These are phyloP conservation scores for Colletotrichum sublineola DNA, from an alignment of 2,329 filamentous ascomycete genomes.

Conservation along the genomic window DNA sequence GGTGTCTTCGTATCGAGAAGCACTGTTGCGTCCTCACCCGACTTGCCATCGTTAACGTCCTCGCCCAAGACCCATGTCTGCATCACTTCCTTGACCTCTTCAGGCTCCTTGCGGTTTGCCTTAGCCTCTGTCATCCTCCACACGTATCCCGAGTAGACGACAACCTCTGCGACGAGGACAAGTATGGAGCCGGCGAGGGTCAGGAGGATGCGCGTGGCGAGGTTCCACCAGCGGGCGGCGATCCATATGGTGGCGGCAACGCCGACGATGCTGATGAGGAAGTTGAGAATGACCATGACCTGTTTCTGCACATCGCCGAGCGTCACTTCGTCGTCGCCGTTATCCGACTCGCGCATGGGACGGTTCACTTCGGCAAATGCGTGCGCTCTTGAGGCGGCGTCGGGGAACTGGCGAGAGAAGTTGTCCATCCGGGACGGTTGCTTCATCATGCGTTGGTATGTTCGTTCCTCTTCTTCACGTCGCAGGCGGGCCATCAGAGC, in stretches of 20 bases:
- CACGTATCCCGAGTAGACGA: conserved; percentile 81
- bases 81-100: conserved; percentile 77
- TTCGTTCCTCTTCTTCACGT: conserved; percentile 82
- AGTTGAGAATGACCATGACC: conserved; percentile 87
- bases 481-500: conserved; percentile 89
- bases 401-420: conserved; percentile 71
- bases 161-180: conserved; percentile 82
- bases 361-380: conserved; percentile 69
- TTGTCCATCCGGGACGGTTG: conserved; percentile 68
- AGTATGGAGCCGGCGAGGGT: conserved; percentile 78
- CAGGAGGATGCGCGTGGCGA: conserved; percentile 76
- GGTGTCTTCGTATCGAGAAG: conserved; percentile 27
- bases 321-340: conserved; percentile 74
- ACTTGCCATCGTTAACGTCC: conserved; percentile 49
- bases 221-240: conserved; percentile 81
- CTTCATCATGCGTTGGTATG: conserved; percentile 85
- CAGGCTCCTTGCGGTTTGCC: conserved; percentile 68
- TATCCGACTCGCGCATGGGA: conserved; percentile 60
- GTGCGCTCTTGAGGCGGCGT: conserved; percentile 61
- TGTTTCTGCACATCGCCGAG: conserved; percentile 84
- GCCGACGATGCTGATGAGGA: conserved; percentile 86
- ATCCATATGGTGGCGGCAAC: conserved; percentile 84
- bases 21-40: conserved; percentile 1
- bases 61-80: conserved; percentile 77
- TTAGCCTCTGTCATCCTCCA: conserved; percentile 79